phyloP scores from a whole-genome alignment of 805 yeast species.

The Naumovozyma castellii region DNA sequence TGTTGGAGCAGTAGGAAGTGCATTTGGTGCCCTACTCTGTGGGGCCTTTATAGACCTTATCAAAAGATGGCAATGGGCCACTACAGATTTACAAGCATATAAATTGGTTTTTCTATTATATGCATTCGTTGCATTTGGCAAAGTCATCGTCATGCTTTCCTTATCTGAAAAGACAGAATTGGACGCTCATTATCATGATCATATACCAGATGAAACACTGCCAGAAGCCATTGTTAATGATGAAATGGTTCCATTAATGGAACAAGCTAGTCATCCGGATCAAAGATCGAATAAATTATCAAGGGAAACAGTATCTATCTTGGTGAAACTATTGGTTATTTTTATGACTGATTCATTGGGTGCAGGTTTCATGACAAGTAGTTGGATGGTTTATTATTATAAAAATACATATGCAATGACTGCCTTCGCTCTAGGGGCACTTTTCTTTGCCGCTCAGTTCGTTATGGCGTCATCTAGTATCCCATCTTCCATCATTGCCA shows the following conservation, averaged over 20 bases:
- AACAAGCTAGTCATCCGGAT: slow-evolving; percentile 4
- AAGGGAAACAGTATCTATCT: slow-evolving; percentile 33
- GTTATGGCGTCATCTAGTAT: slow-evolving; percentile 60
- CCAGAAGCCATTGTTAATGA: slow-evolving; percentile 18
- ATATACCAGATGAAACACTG: slow-evolving; percentile 7
- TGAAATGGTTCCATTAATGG: slow-evolving; percentile 22
- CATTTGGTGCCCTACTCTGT: slow-evolving; percentile 57
- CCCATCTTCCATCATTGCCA: slow-evolving; percentile 66
- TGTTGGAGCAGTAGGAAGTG: slow-evolving; percentile 61
- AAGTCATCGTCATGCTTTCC: slow-evolving; percentile 41
- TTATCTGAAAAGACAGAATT: slow-evolving; percentile 48
- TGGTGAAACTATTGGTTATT: slow-evolving; percentile 43
- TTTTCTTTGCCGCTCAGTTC: slow-evolving; percentile 57
- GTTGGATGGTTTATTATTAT: slow-evolving; percentile 84
- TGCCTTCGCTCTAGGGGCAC: slow-evolving; percentile 51
- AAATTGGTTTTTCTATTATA: slow-evolving; percentile 49
- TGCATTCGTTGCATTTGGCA: slow-evolving; percentile 43
- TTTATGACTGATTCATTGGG: slow-evolving; percentile 86
- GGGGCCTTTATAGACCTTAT: slow-evolving; percentile 50
- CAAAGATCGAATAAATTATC: slow-evolving; percentile 23
- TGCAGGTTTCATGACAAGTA: slow-evolving; percentile 76
- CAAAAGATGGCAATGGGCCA: slow-evolving; percentile 28
- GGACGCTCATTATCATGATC: slow-evolving; percentile 19
- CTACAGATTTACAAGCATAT: slow-evolving; percentile 37
- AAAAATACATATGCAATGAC: slow-evolving; percentile 43